Evolutionary conservation across 2,329 filamentous ascomycete genomes (phyloP).

Genomic region (Ceratocystis variospora): DNA sequence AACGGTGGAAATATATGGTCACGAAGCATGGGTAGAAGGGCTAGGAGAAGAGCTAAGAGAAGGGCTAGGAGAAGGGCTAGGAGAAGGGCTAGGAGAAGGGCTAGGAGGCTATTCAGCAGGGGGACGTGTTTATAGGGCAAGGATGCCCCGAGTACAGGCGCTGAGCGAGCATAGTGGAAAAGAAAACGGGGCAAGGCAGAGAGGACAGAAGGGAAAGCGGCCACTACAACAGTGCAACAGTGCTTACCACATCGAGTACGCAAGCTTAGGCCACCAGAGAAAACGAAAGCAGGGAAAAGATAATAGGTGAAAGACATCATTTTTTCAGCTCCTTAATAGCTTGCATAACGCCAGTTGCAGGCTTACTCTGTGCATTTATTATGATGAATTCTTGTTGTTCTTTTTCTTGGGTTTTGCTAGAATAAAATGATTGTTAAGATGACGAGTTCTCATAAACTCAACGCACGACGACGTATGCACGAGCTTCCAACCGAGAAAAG

Average conservation of each 20-base stretch:
- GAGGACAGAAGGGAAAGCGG: too few relatives aligned
- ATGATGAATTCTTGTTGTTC: not conserved
- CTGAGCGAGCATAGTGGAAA: too few relatives aligned
- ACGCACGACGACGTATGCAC: not conserved
- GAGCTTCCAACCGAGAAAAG: not conserved
- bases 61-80: too few relatives aligned
- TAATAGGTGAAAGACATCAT: not conserved
- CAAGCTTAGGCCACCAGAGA: not conserved
- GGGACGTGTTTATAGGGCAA: not conserved
- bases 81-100: too few relatives aligned
- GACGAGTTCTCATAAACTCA: not conserved
- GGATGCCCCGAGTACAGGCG: not conserved
- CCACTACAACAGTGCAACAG: too few relatives aligned
- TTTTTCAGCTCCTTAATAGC: not conserved
- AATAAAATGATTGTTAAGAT: not conserved
- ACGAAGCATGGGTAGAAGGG: not conserved
- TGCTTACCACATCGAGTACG: too few relatives aligned
- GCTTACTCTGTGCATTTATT: not conserved
- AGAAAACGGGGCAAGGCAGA: too few relatives aligned
- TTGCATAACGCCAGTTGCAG: not conserved
- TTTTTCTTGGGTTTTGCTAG: not conserved
- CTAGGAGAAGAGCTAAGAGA: too few relatives aligned
- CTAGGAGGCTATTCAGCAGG: too few relatives aligned
- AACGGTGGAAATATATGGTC: not conserved
- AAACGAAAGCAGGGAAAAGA: not conserved